phyloP scores from a whole-genome alignment of 2,329 filamentous ascomycete genomes.

The Monosporascus sp. region DNA sequence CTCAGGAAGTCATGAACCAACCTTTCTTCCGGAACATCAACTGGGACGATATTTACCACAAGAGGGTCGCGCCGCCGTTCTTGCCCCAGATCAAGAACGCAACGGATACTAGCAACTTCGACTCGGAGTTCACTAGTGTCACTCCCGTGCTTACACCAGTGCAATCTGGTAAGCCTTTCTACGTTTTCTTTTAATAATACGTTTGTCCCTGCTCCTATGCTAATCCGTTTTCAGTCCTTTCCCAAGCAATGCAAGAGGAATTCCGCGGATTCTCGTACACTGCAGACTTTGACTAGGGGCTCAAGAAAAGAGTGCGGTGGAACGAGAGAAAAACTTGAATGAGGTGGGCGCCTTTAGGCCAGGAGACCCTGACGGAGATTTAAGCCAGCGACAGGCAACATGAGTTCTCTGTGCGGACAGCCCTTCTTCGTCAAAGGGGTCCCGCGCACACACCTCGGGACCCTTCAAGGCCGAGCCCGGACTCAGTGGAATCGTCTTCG shows the following conservation, averaged over 20 bases:
- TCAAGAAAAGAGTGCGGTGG: neutral
- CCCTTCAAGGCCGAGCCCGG: no score
- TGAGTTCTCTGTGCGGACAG: no score
- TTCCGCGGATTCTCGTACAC: slow-evolving; percentile 99
- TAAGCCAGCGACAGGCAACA: neutral
- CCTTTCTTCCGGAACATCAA: slow-evolving; percentile 97
- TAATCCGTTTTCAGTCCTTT: slow-evolving; percentile 63
- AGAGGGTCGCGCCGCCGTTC: slow-evolving; percentile 85
- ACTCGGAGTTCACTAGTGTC: slow-evolving; percentile 96
- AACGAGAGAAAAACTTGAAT: neutral
- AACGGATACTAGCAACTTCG: slow-evolving; percentile 99
- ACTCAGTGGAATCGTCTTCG: no score
- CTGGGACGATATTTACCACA: slow-evolving; percentile 98
- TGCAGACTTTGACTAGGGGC: slow-evolving; percentile 71
- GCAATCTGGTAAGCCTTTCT: slow-evolving; percentile 73
- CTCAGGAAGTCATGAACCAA: slow-evolving; percentile 98
- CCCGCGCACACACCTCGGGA: no score
- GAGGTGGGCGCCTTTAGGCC: slow-evolving; percentile 5
- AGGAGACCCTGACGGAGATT: neutral
- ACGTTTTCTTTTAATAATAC: neutral
- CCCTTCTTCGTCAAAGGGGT: no score
- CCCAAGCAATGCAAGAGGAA: slow-evolving; percentile 98
- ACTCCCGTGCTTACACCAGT: slow-evolving; percentile 96
- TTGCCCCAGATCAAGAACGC: slow-evolving; percentile 83
- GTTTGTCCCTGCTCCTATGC: slow-evolving; percentile 4